These are phyloP conservation scores for Fraxinus xanthoxyloides DNA, from an alignment of 305 asterid species.

Conservation along the genomic window DNA sequence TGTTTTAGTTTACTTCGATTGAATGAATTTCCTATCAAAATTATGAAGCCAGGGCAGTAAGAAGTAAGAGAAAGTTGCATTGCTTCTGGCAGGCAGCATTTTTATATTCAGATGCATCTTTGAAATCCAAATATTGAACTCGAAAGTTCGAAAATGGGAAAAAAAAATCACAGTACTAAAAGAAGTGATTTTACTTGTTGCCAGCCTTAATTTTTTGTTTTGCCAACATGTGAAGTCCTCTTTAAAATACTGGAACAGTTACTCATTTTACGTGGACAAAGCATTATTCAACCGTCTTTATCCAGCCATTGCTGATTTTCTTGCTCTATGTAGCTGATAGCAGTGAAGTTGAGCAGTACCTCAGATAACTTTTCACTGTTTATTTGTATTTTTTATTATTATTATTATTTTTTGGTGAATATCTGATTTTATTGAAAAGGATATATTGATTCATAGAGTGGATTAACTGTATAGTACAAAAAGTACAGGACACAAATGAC, in stretches of 20 bases:
- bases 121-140: not conserved
- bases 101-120: not conserved
- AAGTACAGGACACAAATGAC: not conserved
- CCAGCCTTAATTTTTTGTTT: not conserved
- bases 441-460: not conserved
- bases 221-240: not conserved
- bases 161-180: not conserved
- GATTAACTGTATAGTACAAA: not conserved
- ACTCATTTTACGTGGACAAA: not conserved
- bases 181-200: not conserved
- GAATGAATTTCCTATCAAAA: not conserved
- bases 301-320: not conserved
- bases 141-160: not conserved
- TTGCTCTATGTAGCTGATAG: not conserved
- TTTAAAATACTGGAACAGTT: not conserved
- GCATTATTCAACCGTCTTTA: not conserved
- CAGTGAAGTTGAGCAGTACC: not conserved
- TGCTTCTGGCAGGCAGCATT: not conserved
- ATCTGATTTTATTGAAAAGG: not conserved
- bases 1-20: not conserved
- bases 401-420: not conserved
- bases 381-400: too few species aligned
- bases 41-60: not conserved
- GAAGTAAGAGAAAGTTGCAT: not conserved
- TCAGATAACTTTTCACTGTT: not conserved